A percentile compares a stretch with the other conserved stretches of the same genome.
Conservation (phyloP, 768 basidiomycete species). For the Podaxis rugospora region DNA sequence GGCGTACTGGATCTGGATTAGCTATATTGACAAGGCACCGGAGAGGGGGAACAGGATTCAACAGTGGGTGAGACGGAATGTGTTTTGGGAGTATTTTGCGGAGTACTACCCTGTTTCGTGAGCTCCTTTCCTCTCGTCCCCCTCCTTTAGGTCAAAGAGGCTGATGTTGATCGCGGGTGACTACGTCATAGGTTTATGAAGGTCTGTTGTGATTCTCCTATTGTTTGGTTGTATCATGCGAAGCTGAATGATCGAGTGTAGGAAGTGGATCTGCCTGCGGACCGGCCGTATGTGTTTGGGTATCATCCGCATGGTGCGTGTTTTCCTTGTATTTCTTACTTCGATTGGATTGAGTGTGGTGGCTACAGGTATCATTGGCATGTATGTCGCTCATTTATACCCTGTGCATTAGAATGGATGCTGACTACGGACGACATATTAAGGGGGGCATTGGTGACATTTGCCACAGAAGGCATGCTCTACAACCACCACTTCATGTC, state of each 20-base stretch:
- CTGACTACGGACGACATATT: background rate
- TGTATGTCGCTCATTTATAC: constrained; percentile 47
- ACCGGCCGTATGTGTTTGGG: constrained; percentile 93
- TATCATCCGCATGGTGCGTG: constrained; percentile 92
- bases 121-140: constrained; percentile 26
- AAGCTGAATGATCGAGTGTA: constrained; percentile 23
- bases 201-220: constrained; percentile 26
- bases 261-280: constrained; percentile 89
- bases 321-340: background rate
- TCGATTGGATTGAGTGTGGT: background rate
- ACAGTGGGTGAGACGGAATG: constrained; percentile 64
- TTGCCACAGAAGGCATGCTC: constrained; percentile 80
- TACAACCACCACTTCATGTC: background rate
- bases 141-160: constrained; percentile 11
- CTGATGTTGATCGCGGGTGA: constrained; percentile 17
- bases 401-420: background rate
- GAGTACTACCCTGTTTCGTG: constrained; percentile 89
- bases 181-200: constrained; percentile 41
- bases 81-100: constrained; percentile 88
- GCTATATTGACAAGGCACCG: constrained; percentile 71
- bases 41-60: constrained; percentile 68
- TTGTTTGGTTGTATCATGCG: background rate
- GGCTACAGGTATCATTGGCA: constrained; percentile 86
- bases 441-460: constrained; percentile 94
- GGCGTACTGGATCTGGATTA: constrained; percentile 76